Conservation (phyloP, 2,329 filamentous ascomycete species). For the Mycosphaerelloides madeirae region DNA sequence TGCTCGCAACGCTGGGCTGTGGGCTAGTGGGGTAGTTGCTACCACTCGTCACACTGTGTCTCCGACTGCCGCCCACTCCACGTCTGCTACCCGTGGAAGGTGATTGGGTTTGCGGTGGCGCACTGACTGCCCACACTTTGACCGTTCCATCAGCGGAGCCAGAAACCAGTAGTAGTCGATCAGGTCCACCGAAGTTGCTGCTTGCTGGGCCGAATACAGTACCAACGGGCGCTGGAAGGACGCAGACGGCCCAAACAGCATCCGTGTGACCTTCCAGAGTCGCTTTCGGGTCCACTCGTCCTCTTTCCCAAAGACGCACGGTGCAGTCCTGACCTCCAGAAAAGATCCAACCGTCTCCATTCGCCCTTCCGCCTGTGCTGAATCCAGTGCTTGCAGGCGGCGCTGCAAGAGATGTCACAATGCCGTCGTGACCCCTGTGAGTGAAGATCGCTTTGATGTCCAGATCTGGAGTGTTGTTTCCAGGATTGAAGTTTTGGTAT, state of each 20-base stretch:
- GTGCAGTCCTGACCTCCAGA: conserved; percentile 93
- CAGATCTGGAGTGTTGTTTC: conserved; percentile 65
- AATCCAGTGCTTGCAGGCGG: conserved; percentile 87
- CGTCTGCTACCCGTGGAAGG: conserved; percentile 69
- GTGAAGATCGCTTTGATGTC: conserved; percentile 94
- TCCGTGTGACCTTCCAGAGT: conserved; percentile 88
- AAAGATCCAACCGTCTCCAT: conserved; percentile 97
- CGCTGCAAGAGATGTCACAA: conserved; percentile 79
- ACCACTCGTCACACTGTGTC: conserved; percentile 91
- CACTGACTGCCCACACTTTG: conserved; percentile 89
- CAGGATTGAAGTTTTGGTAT: conserved; percentile 56
- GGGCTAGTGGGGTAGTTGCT: conserved; percentile 87
- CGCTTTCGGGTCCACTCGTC: conserved; percentile 88
- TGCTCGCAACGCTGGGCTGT: conserved; percentile 79
- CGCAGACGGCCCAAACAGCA: conserved; percentile 91
- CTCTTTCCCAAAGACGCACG: conserved; percentile 91
- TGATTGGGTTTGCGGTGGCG: conserved; percentile 78
- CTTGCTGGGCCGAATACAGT: conserved; percentile 66
- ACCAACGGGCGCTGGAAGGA: conserved; percentile 77
- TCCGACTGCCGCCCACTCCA: conserved; percentile 66
- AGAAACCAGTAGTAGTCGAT: conserved; percentile 84
- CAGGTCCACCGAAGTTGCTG: conserved; percentile 70
- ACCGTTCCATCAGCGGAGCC: conserved; percentile 87
- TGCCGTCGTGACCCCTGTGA: conserved; percentile 86
- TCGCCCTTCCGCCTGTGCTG: conserved; percentile 77